Conservation (phyloP, 129 eudicot genomes). For the Artemisia argyi region DNA sequence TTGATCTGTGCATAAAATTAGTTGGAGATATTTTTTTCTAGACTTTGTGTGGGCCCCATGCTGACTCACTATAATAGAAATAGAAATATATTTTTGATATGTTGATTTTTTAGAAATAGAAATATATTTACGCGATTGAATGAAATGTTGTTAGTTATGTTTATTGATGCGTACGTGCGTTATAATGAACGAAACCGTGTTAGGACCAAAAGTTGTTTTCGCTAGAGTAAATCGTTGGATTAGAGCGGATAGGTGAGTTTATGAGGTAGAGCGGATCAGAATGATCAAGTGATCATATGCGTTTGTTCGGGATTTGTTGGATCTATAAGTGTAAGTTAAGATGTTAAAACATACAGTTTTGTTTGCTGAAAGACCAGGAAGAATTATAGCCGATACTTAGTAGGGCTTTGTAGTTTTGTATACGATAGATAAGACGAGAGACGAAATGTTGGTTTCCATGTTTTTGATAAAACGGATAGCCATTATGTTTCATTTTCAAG, state of each 20-base stretch:
- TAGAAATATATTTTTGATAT: too few species aligned
- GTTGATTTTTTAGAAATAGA: too few species aligned
- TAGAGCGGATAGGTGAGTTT: not conserved
- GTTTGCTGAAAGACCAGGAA: not conserved
- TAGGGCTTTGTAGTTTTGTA: not conserved
- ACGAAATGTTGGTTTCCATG: not conserved
- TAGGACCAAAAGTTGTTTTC: too few species aligned
- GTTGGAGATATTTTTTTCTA: too few species aligned
- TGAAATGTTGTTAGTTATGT: not conserved
- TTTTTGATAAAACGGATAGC: not conserved
- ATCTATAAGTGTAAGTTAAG: not conserved
- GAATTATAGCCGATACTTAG: not conserved
- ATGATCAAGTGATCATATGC: not conserved
- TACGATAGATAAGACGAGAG: not conserved
- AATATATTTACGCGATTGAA: not conserved
- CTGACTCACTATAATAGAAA: too few species aligned
- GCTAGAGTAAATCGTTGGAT: not conserved
- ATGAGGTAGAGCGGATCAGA: not conserved
- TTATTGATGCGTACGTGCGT: not conserved
- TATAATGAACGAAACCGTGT: too few species aligned
- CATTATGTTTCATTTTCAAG: not conserved
- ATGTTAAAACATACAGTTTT: not conserved
- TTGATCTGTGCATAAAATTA: too few species aligned
- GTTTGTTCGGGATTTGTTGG: constrained; percentile 1
- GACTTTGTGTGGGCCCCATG: too few species aligned